A percentile compares a stretch with the other conserved stretches of the same genome.
Evolutionary conservation across 345 rosid genomes (phyloP).

Genomic region (Hevea brasiliensis): DNA sequence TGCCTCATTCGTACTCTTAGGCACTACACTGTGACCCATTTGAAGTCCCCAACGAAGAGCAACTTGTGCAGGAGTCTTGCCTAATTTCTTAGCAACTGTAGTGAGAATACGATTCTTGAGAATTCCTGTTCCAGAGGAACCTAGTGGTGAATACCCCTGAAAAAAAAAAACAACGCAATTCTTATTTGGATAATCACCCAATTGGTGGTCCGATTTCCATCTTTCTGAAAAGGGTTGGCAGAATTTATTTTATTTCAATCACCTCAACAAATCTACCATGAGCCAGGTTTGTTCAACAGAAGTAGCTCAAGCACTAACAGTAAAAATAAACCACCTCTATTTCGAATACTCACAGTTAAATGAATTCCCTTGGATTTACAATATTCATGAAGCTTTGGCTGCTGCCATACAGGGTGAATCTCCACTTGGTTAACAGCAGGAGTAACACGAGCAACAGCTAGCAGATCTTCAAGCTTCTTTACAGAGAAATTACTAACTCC

Average conservation of each 20-base stretch:
- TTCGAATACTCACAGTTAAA: conserved; percentile 45
- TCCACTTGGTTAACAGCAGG: conserved; percentile 62
- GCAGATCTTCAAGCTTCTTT: conserved; percentile 51
- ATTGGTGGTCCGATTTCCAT: too few species aligned
- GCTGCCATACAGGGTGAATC: conserved; percentile 62
- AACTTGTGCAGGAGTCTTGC: conserved; percentile 49
- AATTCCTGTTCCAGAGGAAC: conserved; percentile 46
- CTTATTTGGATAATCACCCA: too few species aligned
- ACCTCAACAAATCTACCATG: too few species aligned
- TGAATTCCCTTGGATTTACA: conserved; percentile 66
- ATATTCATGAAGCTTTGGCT: conserved; percentile 45
- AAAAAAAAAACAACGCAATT: not conserved
- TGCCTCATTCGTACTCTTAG: conserved; percentile 54
- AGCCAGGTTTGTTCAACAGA: not conserved
- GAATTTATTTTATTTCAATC: too few species aligned
- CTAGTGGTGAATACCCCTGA: conserved; percentile 67
- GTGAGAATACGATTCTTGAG: conserved; percentile 39
- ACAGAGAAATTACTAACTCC: conserved; percentile 63
- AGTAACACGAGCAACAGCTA: conserved; percentile 18
- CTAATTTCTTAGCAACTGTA: conserved; percentile 32
- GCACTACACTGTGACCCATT: conserved; percentile 59
- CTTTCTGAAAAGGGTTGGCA: not conserved
- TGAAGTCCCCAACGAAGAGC: conserved; percentile 72
- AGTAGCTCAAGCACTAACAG: not conserved
- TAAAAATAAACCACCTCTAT: not conserved